A percentile compares a stretch with the other conserved stretches of the same genome.
Evolutionary conservation across 108 stramenopile genomes (phyloP).

Genomic region (Aurantiochytrium sp.): DNA sequence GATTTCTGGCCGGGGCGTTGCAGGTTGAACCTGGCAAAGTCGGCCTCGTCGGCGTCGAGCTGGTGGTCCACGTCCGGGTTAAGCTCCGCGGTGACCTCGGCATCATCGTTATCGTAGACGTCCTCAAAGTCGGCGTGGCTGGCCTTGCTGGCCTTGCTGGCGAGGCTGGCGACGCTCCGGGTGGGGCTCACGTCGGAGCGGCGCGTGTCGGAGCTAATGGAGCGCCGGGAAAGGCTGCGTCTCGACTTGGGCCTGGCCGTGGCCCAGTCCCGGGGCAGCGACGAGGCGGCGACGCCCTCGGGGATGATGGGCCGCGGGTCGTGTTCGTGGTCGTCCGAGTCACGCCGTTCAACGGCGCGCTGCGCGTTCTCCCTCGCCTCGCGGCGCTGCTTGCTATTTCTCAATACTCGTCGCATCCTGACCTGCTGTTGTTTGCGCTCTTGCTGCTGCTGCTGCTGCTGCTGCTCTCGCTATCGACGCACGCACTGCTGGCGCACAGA

Average conservation of each 20-base stretch:
- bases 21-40: neutral
- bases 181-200: neutral
- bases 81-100: neutral
- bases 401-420: neutral
- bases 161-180: neutral
- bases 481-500: no score
- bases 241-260: neutral
- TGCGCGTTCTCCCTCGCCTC: neutral
- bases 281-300: neutral
- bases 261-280: neutral
- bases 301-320: neutral
- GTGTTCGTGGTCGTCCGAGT: neutral
- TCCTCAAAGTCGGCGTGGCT: constrained; percentile 7
- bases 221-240: neutral
- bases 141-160: neutral
- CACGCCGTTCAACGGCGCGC: neutral
- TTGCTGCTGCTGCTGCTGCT: no score
- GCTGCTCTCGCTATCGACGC: no score
- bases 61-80: neutral
- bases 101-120: neutral
- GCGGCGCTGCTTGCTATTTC: neutral
- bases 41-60: neutral
- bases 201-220: neutral
- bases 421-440: no score
- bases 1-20: neutral